phyloP scores from a whole-genome alignment of 805 yeast genomes.

The Spathaspora arborariae region DNA sequence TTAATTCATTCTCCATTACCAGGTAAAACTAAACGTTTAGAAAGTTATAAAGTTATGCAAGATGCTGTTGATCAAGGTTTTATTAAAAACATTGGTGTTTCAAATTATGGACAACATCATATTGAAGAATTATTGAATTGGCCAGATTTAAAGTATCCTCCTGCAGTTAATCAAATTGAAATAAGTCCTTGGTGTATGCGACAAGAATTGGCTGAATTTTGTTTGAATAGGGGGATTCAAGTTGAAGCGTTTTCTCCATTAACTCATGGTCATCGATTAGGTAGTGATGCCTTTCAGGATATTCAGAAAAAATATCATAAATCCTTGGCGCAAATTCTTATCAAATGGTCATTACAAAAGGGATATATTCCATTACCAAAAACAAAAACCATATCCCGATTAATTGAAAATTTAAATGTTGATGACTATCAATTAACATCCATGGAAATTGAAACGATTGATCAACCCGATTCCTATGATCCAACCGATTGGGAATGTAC shows the following conservation, averaged over 20 bases:
- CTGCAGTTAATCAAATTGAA: conserved; percentile 50
- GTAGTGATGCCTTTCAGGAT: conserved; percentile 13
- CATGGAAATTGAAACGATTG: conserved; percentile 21
- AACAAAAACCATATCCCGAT: conserved; percentile 22
- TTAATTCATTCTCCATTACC: conserved; percentile 59
- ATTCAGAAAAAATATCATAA: conserved; percentile 34
- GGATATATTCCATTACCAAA: conserved; percentile 40
- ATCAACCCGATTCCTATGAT: conserved; percentile 47
- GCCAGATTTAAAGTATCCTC: conserved; percentile 39
- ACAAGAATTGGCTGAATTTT: conserved; percentile 30
- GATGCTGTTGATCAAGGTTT: conserved; percentile 49
- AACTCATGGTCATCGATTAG: conserved; percentile 33
- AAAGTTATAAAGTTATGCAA: conserved; percentile 54
- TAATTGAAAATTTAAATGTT: conserved; percentile 21
- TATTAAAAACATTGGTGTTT: conserved; percentile 56
- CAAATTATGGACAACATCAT: conserved; percentile 58
- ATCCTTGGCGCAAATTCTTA: conserved; percentile 43
- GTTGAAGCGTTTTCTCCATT: conserved; percentile 39
- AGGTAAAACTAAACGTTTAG: conserved; percentile 39
- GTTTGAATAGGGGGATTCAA: conserved; percentile 20
- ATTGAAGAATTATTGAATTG: conserved; percentile 49
- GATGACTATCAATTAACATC: conserved; percentile 22
- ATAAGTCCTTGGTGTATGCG: conserved; percentile 48
- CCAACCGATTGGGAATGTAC: conserved; percentile 80
- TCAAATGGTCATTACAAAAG: conserved; percentile 47